phyloP scores from a whole-genome alignment of 2,329 filamentous ascomycete genomes.

The Cercospora zeina region DNA sequence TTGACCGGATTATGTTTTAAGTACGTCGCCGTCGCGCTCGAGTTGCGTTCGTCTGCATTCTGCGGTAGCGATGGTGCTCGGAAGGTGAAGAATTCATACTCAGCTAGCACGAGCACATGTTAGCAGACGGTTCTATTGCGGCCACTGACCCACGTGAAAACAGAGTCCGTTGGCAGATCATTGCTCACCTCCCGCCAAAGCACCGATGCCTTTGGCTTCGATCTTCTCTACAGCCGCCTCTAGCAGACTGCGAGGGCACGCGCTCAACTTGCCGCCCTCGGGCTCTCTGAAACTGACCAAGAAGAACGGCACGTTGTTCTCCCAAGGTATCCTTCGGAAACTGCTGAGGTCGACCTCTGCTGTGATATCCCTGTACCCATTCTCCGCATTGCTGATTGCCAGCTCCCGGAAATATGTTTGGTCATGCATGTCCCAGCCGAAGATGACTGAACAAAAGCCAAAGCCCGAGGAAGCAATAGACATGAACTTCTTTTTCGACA shows the following conservation, averaged over 20 bases:
- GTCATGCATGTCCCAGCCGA: constrained; percentile 98
- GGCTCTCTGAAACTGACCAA: constrained; percentile 81
- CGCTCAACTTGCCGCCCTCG: constrained; percentile 68
- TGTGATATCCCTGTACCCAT: constrained; percentile 83
- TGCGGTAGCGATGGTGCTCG: constrained; percentile 57
- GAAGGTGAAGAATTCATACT: constrained; percentile 96
- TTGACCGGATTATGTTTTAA: constrained; percentile 71
- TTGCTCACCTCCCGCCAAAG: constrained; percentile 80
- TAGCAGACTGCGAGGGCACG: constrained; percentile 76
- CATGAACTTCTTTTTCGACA: constrained; percentile 91
- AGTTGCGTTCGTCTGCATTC: constrained; percentile 56
- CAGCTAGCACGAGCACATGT: constrained; percentile 57
- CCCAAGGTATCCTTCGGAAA: constrained; percentile 87
- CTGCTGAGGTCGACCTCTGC: constrained; percentile 76
- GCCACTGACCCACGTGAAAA: background rate
- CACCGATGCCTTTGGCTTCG: constrained; percentile 67
- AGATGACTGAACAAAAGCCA: constrained; percentile 91
- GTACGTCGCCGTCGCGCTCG: constrained; percentile 71
- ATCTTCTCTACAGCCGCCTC: constrained; percentile 68
- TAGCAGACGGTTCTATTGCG: constrained; percentile 23
- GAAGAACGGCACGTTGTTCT: constrained; percentile 82
- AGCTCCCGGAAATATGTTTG: constrained; percentile 84
- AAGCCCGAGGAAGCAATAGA: constrained; percentile 79
- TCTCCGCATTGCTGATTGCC: constrained; percentile 83
- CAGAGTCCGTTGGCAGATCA: background rate